phyloP scores from a whole-genome alignment of 176 grass and related monocot species.

The Neostapfia colusana region DNA sequence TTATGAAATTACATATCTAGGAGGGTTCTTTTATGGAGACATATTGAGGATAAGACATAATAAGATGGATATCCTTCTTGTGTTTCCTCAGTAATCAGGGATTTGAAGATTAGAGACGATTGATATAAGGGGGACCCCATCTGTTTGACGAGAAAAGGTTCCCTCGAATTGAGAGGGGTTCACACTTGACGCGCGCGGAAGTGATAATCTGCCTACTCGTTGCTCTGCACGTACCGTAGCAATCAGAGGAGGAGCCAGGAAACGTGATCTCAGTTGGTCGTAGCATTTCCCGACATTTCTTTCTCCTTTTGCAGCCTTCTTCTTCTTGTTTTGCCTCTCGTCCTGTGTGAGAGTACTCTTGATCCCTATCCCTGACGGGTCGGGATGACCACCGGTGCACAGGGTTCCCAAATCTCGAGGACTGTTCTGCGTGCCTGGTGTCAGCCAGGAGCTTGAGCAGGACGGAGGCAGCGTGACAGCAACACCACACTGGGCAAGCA shows the following conservation, averaged over 20 bases:
- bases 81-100: conserved; percentile 1
- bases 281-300: neutral
- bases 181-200: conserved; percentile 32
- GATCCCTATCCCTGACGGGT: conserved; percentile 4
- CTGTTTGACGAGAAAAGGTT: conserved; percentile 24
- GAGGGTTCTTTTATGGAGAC: neutral
- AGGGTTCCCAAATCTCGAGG: neutral
- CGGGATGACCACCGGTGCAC: neutral
- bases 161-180: conserved; percentile 11
- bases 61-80: neutral
- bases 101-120: conserved; percentile 24
- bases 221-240: conserved; percentile 1
- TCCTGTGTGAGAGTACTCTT: neutral
- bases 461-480: conserved; percentile 10
- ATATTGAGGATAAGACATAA: neutral
- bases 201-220: no score
- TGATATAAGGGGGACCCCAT: neutral
- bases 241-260: neutral
- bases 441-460: neutral
- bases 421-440: neutral
- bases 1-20: neutral
- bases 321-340: no score
- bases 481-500: neutral
- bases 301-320: conserved; percentile 11
- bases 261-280: neutral